Conservation (phyloP, 129 eudicot genomes). For the Artemisia tridentata region DNA sequence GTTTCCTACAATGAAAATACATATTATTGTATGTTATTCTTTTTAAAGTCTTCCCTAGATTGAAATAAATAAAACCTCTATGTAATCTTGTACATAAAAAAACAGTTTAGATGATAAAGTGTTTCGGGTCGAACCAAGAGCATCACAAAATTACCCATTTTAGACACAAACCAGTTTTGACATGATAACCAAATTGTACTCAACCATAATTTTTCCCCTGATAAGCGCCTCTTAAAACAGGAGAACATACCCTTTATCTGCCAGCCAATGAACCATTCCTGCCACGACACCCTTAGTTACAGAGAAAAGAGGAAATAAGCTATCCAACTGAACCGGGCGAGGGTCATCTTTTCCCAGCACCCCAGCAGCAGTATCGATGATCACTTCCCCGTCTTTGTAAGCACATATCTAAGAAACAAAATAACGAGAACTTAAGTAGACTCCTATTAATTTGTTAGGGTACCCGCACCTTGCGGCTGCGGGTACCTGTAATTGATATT, state of each 20-base stretch:
- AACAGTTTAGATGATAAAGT: no score
- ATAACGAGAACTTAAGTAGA: not conserved
- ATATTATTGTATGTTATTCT: not conserved
- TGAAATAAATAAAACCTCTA: no score
- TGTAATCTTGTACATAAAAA: no score
- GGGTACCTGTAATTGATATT: no score
- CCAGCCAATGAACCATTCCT: constrained; percentile 89
- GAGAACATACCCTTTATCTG: constrained; percentile 66
- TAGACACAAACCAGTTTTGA: not conserved
- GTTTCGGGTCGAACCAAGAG: no score
- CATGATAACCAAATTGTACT: not conserved
- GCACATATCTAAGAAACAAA: constrained; percentile 65
- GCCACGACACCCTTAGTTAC: constrained; percentile 82
- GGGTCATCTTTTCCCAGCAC: constrained; percentile 84
- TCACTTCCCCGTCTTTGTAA: constrained; percentile 91
- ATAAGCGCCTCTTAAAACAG: not conserved
- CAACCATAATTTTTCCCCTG: no score
- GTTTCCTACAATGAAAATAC: constrained; percentile 44
- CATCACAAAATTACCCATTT: no score
- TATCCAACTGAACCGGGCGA: constrained; percentile 86
- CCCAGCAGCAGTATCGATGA: constrained; percentile 95
- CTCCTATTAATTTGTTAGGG: no score
- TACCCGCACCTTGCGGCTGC: no score
- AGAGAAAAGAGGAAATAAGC: constrained; percentile 78
- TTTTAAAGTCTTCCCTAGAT: no score